Percentiles rank a stretch among this genome's conserved stretches.
Conservation (phyloP, 306 rosid genomes). For the Senna siamea region DNA sequence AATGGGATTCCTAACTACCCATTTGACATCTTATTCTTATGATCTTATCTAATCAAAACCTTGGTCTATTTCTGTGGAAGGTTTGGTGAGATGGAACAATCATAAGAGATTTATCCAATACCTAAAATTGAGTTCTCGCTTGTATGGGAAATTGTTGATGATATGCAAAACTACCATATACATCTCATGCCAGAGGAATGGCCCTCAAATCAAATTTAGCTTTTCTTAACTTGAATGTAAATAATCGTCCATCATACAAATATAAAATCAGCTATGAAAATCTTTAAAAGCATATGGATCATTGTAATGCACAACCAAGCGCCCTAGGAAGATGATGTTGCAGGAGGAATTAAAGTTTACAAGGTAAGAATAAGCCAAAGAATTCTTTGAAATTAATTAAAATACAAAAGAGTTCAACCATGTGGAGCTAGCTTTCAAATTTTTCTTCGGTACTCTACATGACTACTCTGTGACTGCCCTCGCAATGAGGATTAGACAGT, state of each 20-base stretch:
- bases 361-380: background rate
- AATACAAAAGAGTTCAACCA: background rate
- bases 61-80: too few species aligned
- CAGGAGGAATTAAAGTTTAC: slow-evolving; percentile 9
- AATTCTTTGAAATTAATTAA: background rate
- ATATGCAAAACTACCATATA: background rate
- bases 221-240: background rate
- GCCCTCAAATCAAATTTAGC: background rate
- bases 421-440: background rate
- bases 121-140: slow-evolving; percentile 5
- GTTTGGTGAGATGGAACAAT: background rate
- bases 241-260: background rate
- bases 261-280: background rate
- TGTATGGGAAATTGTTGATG: background rate
- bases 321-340: background rate
- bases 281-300: background rate
- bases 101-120: background rate
- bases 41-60: too few species aligned
- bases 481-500: slow-evolving; percentile 11
- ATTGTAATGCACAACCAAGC: background rate
- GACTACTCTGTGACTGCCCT: background rate
- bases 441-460: background rate
- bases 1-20: too few species aligned
- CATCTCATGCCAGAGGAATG: background rate
- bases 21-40: too few species aligned